A percentile compares a stretch with the other conserved stretches of the same genome.
Evolutionary conservation across 371 early-diverging fungal genomes (phyloP).

Genomic region (Fennellomyces sp.): DNA sequence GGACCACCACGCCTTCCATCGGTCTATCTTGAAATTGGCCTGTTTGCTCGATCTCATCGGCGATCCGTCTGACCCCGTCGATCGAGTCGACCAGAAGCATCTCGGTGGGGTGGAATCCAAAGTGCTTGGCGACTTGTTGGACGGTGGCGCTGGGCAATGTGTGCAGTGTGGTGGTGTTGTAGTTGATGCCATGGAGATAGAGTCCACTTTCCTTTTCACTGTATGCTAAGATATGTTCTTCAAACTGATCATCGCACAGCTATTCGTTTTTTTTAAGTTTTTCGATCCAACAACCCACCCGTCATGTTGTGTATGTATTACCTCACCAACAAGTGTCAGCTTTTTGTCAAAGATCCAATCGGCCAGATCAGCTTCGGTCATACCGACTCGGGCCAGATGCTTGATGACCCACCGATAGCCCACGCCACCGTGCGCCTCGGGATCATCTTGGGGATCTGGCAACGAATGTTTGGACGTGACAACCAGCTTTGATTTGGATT

Average conservation of each 20-base stretch:
- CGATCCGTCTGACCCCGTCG: slow-evolving; percentile 65
- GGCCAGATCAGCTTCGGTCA: slow-evolving; percentile 70
- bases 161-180: slow-evolving; percentile 71
- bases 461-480: slow-evolving; percentile 90
- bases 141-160: slow-evolving; percentile 73
- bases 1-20: slow-evolving; percentile 92
- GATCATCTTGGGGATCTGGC: slow-evolving; percentile 38
- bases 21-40: slow-evolving; percentile 64
- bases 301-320: slow-evolving; percentile 32
- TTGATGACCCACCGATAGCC: slow-evolving; percentile 81
- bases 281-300: too few species aligned
- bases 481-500: slow-evolving; percentile 63
- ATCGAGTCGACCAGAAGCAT: slow-evolving; percentile 37
- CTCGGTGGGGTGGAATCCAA: slow-evolving; percentile 74
- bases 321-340: slow-evolving; percentile 86
- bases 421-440: slow-evolving; percentile 51
- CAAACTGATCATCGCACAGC: slow-evolving; percentile 94
- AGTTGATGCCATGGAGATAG: slow-evolving; percentile 91
- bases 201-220: slow-evolving; percentile 78
- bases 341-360: slow-evolving; percentile 70
- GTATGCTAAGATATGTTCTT: slow-evolving; percentile 93
- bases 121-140: slow-evolving; percentile 63
- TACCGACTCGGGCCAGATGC: slow-evolving; percentile 61
- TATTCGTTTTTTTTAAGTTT: neutral
- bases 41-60: slow-evolving; percentile 63